Evolutionary conservation across 176 grass and related monocot species (phyloP).

Genomic region (Zoysia japonica): DNA sequence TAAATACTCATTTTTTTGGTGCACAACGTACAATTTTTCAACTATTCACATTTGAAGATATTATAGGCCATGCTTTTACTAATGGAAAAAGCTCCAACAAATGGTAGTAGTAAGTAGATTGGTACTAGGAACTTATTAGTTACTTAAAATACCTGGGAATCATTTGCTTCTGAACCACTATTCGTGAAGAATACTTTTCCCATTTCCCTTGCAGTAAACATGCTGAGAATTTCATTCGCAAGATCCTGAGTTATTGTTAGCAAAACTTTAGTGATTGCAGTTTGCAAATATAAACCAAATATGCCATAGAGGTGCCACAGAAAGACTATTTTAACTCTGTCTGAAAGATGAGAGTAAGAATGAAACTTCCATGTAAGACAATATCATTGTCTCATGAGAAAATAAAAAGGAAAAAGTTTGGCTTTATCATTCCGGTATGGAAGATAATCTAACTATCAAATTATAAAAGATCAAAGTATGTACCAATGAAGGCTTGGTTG

Average conservation of each 20-base stretch:
- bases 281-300: conserved; percentile 8
- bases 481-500: conserved; percentile 94
- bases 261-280: conserved; percentile 1
- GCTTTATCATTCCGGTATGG: neutral
- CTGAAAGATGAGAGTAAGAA: conserved; percentile 6
- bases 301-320: neutral
- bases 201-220: conserved; percentile 89
- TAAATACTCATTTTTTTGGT: neutral
- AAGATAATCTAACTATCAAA: neutral
- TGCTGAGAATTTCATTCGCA: conserved; percentile 76
- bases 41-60: conserved; percentile 11
- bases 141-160: conserved; percentile 63
- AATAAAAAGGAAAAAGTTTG: neutral
- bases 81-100: conserved; percentile 1
- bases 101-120: neutral
- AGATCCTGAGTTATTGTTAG: conserved; percentile 64
- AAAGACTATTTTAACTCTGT: neutral
- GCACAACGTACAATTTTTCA: neutral
- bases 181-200: conserved; percentile 96
- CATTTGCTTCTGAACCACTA: conserved; percentile 98
- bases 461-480: neutral
- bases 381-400: neutral
- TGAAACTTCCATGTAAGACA: neutral
- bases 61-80: neutral
- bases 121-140: neutral